These are phyloP conservation scores for Aspergillus ustus DNA, from an alignment of 2,329 filamentous ascomycete species.

Conservation along the genomic window DNA sequence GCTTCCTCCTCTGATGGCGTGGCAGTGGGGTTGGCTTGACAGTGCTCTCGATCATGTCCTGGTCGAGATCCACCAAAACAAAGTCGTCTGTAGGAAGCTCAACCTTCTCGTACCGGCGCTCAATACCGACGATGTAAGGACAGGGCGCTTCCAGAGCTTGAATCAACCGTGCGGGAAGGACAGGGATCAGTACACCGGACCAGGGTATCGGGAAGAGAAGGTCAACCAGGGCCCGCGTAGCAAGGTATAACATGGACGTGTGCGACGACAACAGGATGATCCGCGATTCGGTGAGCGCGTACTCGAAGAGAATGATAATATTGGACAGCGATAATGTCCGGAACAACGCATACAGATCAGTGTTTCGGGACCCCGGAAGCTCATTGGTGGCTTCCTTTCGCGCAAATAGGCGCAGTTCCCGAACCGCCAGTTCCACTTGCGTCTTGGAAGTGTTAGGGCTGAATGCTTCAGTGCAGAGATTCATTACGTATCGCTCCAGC, in stretches of 20 bases:
- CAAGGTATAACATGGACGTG: slow-evolving; percentile 93
- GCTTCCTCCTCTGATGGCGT: slow-evolving; percentile 85
- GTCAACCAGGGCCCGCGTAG: slow-evolving; percentile 82
- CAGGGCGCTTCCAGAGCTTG: slow-evolving; percentile 93
- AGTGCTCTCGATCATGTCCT: slow-evolving; percentile 86
- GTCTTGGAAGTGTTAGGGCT: slow-evolving; percentile 92
- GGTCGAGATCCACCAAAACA: slow-evolving; percentile 90
- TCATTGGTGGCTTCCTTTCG: slow-evolving; percentile 93
- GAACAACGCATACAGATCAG: slow-evolving; percentile 92
- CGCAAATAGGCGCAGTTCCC: slow-evolving; percentile 89
- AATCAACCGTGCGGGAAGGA: slow-evolving; percentile 83
- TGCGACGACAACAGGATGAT: slow-evolving; percentile 97
- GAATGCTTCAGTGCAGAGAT: slow-evolving; percentile 92
- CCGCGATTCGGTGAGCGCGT: slow-evolving; percentile 86
- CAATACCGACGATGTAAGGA: slow-evolving; percentile 95
- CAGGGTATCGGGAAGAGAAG: slow-evolving; percentile 90
- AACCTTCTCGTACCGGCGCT: slow-evolving; percentile 73
- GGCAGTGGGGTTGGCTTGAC: slow-evolving; percentile 77
- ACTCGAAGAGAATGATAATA: slow-evolving; percentile 90
- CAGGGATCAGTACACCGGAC: slow-evolving; percentile 91
- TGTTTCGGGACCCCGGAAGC: slow-evolving; percentile 86
- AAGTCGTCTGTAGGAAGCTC: slow-evolving; percentile 90
- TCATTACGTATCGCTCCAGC: slow-evolving; percentile 93
- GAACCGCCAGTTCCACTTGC: slow-evolving; percentile 87
- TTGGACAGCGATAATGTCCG: slow-evolving; percentile 88